A percentile compares a stretch with the other conserved stretches of the same genome.
Conservation (phyloP, 2,329 filamentous ascomycete genomes). For the Alternaria metachromatica region DNA sequence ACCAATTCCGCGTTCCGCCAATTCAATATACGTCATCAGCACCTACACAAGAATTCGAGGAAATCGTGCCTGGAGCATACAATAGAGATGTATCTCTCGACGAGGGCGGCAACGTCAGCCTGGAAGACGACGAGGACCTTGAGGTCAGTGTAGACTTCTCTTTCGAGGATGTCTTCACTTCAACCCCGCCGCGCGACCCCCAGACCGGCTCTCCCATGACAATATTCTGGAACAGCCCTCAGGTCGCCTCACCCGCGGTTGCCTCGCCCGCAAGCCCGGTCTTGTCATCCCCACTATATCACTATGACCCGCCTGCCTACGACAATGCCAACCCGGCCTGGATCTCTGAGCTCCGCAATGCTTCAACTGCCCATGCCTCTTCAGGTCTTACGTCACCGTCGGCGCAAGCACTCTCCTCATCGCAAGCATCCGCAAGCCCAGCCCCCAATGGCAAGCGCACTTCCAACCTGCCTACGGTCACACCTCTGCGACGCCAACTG, state of each 20-base stretch:
- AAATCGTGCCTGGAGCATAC: neutral
- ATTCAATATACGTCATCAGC: neutral
- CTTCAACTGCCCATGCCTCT: neutral
- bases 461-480: neutral
- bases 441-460: neutral
- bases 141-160: slow-evolving; percentile 23
- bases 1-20: neutral
- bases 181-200: slow-evolving; percentile 18
- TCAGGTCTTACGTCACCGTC: neutral
- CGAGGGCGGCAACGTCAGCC: slow-evolving; percentile 1
- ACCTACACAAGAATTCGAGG: neutral
- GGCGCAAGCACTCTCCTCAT: neutral
- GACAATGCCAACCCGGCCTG: neutral
- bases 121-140: neutral
- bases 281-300: neutral
- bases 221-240: slow-evolving; percentile 9
- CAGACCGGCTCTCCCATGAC: slow-evolving; percentile 14
- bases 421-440: neutral
- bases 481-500: slow-evolving; percentile 18
- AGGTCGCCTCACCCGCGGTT: neutral
- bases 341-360: neutral
- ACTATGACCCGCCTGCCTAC: neutral
- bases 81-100: neutral
- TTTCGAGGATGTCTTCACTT: slow-evolving; percentile 21
- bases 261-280: neutral